Base-by-base conservation (phyloP, 2,329 filamentous ascomycete genomes). In the Fusarium falciforme region DNA sequence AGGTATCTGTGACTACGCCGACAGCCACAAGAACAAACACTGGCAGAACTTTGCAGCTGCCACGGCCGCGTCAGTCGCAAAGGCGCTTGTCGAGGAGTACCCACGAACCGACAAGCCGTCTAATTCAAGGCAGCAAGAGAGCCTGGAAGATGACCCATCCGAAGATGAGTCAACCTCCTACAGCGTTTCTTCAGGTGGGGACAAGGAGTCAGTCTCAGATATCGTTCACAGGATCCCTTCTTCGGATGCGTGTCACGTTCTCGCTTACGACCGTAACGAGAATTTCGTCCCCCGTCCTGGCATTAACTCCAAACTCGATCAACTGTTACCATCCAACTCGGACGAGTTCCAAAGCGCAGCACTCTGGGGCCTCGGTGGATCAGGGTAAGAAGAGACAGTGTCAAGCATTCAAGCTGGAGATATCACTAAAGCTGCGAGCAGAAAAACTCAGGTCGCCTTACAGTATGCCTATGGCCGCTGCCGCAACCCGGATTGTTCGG, bases 11-110 rank as follows among this genome's bases (percentile, higher is more conserved):
- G 80, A 86, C 44, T 79, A 80, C 35, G 76, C 77, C 0, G 78
- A 80, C 7, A 68, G 69, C 20, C 74, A 78, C 17, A 76, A 78
- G 49, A 69, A 70, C 14, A 74, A 74, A 31, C 63, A 16, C 1
- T 86, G 83, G 83, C 83, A 85, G 62, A 27, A 69, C 2, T 86
- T 82, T 74, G 83, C 84, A 0, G 82, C 84, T 1, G 81, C 80
- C 0, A 81, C 80, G 0, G 84, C 84, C 0, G 83, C 84, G 3
- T 82, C 79, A 0, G 84, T 84, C 0, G 87, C 88, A 6, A 90
- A 89, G 20, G 74, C 66, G 0, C 44, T 75, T 5, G 35, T 74
- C 0, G 64, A 68, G 36, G 29, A 33, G 14, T 73, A 66, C 22
- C 57, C 59, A 1, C 49, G 6, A 31, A 52, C 64, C 2, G 67